phyloP scores from a whole-genome alignment of 305 asterid species.

The Fraxinus greggii region DNA sequence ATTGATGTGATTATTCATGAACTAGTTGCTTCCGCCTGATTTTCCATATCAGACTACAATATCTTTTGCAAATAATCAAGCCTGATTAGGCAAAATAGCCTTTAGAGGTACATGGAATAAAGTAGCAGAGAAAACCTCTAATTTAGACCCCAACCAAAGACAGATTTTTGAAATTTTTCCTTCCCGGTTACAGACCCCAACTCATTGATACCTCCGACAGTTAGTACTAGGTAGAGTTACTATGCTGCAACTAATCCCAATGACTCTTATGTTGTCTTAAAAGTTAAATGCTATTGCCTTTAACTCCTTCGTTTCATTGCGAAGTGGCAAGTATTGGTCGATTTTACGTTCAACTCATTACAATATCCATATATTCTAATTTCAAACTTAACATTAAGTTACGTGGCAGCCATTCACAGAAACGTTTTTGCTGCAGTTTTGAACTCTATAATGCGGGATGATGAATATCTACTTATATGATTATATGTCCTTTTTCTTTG shows the following conservation, averaged over 20 bases:
- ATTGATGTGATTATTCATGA: not conserved
- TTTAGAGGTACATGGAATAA: not conserved
- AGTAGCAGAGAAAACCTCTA: not conserved
- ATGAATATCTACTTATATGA: too few species aligned
- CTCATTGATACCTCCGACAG: too few species aligned
- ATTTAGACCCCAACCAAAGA: not conserved
- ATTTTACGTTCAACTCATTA: not conserved
- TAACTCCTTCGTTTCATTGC: not conserved
- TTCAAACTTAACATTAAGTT: too few species aligned
- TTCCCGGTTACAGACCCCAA: not conserved
- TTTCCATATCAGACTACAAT: not conserved
- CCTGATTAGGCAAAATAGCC: not conserved
- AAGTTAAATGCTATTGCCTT: not conserved
- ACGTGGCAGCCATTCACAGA: too few species aligned
- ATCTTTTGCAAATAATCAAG: not conserved
- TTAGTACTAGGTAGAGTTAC: too few species aligned
- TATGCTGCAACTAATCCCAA: not conserved
- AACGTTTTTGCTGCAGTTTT: not conserved
- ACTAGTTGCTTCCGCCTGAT: not conserved
- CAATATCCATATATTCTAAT: too few species aligned
- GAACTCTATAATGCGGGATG: not conserved
- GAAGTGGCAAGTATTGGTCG: not conserved
- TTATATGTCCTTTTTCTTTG: not conserved
- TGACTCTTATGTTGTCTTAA: not conserved
- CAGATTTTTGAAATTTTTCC: not conserved